Evolutionary conservation across 108 stramenopile species (phyloP), one percentile per base, ranked within the genome.

Genomic region (Skeletonema marinoi): DNA sequence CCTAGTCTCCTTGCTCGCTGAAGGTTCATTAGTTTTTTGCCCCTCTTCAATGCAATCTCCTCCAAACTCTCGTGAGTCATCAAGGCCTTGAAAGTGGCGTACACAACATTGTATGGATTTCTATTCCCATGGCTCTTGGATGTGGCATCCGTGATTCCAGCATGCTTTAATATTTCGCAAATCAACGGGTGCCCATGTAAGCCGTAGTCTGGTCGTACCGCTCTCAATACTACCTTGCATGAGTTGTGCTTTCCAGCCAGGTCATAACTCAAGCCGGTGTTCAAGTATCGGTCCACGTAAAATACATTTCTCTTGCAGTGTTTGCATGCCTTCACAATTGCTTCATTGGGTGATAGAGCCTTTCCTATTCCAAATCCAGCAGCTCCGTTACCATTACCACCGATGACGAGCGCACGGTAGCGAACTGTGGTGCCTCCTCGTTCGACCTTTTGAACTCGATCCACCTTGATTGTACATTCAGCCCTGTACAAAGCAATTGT

Each of bases 311-410:
- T 90, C 39, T 85, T 82, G 69, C 91, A 91, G 78, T 86, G 84
- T 35, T 91, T 85, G 71, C 70, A 81, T 7, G 97, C 97, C 33
- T 90, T 81, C 29, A 79, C 77, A 9, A 93, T 82, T 30, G 98
- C 97, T 33, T 92, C 94, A 33, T 89, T 78, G 25, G 96, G 91
- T n/a, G 86, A 89, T 62, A 82, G 73, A 30, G 94, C 93, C 77
- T 99, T 98, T 30, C 97, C 98, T 16, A 96, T 77, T 30, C 96
- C 98, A 84, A 97, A 98, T 8, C 98, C 98, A 10, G 89, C 98
- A 74, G 94, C 93, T n/a, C 98, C 98, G 44, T 93, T 90, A 4
- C 86, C 74, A 73, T 99, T 99, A 10, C 98, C 98, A 42, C 96
- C 96, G 41, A 96, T 82, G 8, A 98, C 92, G 51, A 99, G 79